Conservation (phyloP, 1,284 basidiomycete species). For the Ganoderma leucocontextum region DNA sequence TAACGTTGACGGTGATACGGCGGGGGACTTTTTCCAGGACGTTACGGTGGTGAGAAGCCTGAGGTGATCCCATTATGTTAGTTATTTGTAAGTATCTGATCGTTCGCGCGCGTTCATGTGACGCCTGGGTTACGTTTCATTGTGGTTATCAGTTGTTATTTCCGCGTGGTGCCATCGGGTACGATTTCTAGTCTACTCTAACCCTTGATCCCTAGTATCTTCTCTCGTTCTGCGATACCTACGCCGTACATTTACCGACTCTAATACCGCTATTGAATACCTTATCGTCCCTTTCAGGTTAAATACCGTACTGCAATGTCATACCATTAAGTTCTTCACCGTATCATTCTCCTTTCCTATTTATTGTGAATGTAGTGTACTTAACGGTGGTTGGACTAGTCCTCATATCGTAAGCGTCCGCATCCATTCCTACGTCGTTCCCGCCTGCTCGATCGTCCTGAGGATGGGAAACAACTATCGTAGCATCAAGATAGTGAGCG, state of each 20-base stretch:
- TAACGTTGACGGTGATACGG: background rate
- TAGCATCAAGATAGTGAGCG: background rate
- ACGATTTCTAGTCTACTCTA: background rate
- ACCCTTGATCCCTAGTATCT: background rate
- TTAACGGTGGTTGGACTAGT: background rate
- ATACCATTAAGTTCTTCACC: background rate
- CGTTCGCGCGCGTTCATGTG: background rate
- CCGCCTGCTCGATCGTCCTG: background rate
- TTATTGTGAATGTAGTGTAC: background rate
- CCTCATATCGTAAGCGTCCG: background rate
- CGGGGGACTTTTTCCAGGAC: constrained; percentile 15
- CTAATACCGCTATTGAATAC: background rate
- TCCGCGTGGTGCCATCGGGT: background rate
- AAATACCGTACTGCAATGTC: background rate
- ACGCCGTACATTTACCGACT: background rate
- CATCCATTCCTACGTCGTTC: background rate
- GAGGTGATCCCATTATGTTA: background rate
- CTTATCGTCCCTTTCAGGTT: background rate
- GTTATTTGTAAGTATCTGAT: background rate
- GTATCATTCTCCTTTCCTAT: background rate
- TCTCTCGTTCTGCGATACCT: background rate
- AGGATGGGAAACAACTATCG: background rate
- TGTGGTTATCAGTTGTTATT: constrained; percentile 1
- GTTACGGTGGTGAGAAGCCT: constrained; percentile 20
- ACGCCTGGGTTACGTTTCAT: background rate